Evolutionary conservation across 345 rosid genomes (phyloP).

Genomic region (Hirschfeldia incana): DNA sequence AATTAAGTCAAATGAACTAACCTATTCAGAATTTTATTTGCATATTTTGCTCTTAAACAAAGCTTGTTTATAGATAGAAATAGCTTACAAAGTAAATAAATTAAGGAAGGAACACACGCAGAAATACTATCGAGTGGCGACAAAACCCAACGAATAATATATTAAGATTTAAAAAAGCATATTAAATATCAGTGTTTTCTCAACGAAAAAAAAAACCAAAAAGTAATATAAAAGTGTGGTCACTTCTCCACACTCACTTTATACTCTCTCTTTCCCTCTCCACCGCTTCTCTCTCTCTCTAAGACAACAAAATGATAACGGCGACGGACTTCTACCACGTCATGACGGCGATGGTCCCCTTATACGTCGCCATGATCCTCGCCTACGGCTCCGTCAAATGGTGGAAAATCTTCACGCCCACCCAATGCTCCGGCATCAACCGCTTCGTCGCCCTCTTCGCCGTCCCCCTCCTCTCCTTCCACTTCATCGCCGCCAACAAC

Average conservation of each 20-base stretch:
- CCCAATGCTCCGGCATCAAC: conserved; percentile 97
- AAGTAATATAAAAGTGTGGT: conserved; percentile 27
- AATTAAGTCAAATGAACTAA: too few relatives aligned
- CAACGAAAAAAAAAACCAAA: not conserved
- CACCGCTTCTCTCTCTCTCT: conserved; percentile 8
- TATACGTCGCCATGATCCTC: conserved; percentile 94
- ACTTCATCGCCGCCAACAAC: conserved; percentile 57
- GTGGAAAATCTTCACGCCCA: conserved; percentile 98
- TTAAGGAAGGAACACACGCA: not conserved
- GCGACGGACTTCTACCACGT: conserved; percentile 85
- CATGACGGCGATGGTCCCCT: conserved; percentile 98
- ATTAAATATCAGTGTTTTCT: not conserved
- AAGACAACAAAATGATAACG: conserved; percentile 58
- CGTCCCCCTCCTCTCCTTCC: conserved; percentile 96
- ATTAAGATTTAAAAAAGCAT: not conserved
- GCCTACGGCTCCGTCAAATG: conserved; percentile 98
- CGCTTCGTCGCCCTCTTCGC: conserved; percentile 98
- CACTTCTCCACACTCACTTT: conserved; percentile 19
- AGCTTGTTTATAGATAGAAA: not conserved
- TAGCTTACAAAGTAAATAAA: not conserved
- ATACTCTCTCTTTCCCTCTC: conserved; percentile 5
- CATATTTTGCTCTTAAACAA: not conserved
- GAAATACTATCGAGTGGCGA: not conserved
- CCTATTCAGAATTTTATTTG: not conserved
- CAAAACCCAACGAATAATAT: not conserved